Evolutionary conservation across 441 rosid genomes (phyloP).

Genomic region (Kokia cookei): DNA sequence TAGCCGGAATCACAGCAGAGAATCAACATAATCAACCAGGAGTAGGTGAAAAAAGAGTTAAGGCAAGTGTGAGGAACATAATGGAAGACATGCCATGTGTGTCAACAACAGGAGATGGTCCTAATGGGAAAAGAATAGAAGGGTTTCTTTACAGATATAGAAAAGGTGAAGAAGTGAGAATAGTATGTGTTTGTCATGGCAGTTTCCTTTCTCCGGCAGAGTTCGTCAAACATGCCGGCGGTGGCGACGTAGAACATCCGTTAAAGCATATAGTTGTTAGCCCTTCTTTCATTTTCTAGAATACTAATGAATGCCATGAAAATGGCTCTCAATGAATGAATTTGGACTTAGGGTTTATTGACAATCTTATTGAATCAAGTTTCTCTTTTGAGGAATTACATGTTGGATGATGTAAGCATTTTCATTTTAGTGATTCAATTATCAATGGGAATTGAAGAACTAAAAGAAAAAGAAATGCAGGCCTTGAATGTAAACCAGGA

Average conservation of each 20-base stretch:
- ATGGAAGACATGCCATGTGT: slow-evolving; percentile 61
- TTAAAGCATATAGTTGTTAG: slow-evolving; percentile 53
- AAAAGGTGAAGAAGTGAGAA: slow-evolving; percentile 52
- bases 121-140: slow-evolving; percentile 49
- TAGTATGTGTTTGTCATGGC: slow-evolving; percentile 68
- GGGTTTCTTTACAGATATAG: slow-evolving; percentile 53
- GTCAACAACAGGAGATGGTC: slow-evolving; percentile 51
- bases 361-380: neutral
- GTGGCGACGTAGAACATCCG: slow-evolving; percentile 44
- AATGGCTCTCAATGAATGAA: neutral
- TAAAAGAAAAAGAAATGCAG: neutral
- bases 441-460: neutral
- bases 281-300: slow-evolving; percentile 39
- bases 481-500: neutral
- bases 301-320: neutral
- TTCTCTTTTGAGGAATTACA: neutral
- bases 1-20: neutral
- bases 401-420: neutral
- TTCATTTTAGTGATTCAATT: neutral
- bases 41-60: slow-evolving; percentile 3
- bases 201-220: slow-evolving; percentile 56
- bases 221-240: slow-evolving; percentile 61
- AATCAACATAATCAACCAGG: neutral
- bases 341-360: neutral
- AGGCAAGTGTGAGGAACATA: slow-evolving; percentile 25